Percentiles rank a stretch among this genome's conserved stretches.
These are phyloP conservation scores for Polychaeton citri DNA, from an alignment of 2,329 filamentous ascomycete species.

Conservation along the genomic window DNA sequence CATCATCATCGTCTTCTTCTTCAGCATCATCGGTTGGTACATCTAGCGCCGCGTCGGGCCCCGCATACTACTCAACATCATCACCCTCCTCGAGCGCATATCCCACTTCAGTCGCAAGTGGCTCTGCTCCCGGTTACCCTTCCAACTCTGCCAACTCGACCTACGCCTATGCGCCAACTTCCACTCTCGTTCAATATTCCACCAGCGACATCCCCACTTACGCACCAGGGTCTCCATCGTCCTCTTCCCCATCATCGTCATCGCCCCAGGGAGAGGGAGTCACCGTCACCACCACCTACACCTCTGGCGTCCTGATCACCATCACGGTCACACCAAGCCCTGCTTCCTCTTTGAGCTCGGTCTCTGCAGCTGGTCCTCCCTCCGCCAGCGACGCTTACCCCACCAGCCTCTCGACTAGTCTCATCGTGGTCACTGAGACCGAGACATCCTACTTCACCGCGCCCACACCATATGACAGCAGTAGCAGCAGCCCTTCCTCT, in stretches of 20 bases:
- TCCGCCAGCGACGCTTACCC: background rate
- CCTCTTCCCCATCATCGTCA: background rate
- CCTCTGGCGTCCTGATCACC: background rate
- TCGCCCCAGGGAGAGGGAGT: background rate
- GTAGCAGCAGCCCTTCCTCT: background rate
- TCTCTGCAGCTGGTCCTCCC: background rate
- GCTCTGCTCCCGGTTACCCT: background rate
- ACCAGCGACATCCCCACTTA: background rate
- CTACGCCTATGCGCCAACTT: background rate
- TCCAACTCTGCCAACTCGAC: background rate
- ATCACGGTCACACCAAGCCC: background rate
- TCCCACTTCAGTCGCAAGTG: background rate
- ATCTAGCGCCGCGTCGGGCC: too few species aligned
- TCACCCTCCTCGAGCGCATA: background rate
- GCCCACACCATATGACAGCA: background rate
- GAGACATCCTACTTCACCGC: background rate
- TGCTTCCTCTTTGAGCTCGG: background rate
- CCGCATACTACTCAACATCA: background rate
- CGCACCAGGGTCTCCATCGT: background rate
- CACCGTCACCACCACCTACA: constrained; percentile 1
- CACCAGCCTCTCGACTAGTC: background rate
- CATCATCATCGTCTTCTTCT: background rate
- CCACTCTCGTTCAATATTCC: background rate
- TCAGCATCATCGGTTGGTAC: background rate
- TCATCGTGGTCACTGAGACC: background rate